These are phyloP conservation scores for Vinca minor DNA, from an alignment of 257 asterid genomes.

Conservation along the genomic window DNA sequence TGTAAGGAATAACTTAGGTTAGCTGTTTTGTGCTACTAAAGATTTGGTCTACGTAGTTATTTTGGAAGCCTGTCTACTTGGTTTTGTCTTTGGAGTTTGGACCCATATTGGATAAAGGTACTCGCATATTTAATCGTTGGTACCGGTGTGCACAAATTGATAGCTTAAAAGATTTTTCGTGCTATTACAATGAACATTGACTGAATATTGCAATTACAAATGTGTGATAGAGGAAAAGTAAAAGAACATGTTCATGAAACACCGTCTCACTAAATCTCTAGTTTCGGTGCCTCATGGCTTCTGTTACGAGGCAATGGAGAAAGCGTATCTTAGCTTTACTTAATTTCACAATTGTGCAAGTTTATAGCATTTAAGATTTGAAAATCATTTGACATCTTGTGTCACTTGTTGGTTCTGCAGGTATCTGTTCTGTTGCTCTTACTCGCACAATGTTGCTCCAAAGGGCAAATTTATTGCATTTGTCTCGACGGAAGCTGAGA, in stretches of 20 bases:
- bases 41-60: background rate
- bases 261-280: background rate
- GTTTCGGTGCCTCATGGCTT: background rate
- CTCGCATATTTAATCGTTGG: too few species aligned
- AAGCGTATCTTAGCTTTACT: background rate
- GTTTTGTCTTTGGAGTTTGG: too few species aligned
- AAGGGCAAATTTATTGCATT: conserved; percentile 91
- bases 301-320: background rate
- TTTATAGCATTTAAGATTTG: background rate
- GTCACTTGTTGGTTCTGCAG: conserved; percentile 32
- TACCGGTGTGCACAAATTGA: too few species aligned
- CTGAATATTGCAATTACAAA: too few species aligned
- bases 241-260: too few species aligned
- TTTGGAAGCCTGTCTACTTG: background rate
- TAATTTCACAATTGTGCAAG: background rate
- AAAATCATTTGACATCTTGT: background rate
- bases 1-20: background rate
- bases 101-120: too few species aligned
- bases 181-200: too few species aligned
- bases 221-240: too few species aligned
- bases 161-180: too few species aligned
- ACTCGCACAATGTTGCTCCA: conserved; percentile 96
- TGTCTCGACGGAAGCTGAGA: conserved; percentile 91
- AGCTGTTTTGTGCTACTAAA: background rate
- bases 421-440: conserved; percentile 94